phyloP scores from a whole-genome alignment of 108 stramenopile genomes.

The Fistulifera pelliculosa region DNA sequence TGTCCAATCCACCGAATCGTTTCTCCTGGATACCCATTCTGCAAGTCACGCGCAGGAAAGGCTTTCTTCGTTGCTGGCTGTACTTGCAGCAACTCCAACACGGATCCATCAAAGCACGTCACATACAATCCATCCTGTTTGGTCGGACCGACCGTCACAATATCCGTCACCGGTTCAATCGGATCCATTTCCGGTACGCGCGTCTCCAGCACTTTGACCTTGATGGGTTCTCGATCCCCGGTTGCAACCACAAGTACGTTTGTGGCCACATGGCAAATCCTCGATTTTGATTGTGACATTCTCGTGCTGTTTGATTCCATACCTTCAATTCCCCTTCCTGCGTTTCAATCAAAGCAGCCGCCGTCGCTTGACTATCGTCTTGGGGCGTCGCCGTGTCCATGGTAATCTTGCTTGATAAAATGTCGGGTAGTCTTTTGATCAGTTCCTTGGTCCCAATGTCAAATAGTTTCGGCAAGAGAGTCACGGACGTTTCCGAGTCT shows the following conservation, averaged over 20 bases:
- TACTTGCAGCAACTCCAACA: conserved; percentile 78
- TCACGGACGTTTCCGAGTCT: conserved; percentile 76
- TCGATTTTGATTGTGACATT: conserved; percentile 80
- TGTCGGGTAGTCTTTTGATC: conserved; percentile 63
- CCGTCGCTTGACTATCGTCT: conserved; percentile 67
- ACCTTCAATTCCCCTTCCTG: conserved; percentile 62
- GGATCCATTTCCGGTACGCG: conserved; percentile 42
- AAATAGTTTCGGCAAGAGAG: conserved; percentile 82
- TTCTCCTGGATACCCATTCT: conserved; percentile 62
- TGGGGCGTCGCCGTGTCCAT: conserved; percentile 77
- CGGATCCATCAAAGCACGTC: conserved; percentile 82
- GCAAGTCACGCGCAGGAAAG: conserved; percentile 89
- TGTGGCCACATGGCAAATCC: conserved; percentile 96
- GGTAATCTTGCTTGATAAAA: conserved; percentile 60
- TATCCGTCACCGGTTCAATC: conserved; percentile 19
- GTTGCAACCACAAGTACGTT: conserved; percentile 64
- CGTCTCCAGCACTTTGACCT: conserved; percentile 63
- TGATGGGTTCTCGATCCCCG: conserved; percentile 45
- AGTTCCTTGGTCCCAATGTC: conserved; percentile 76
- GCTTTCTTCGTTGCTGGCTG: conserved; percentile 87
- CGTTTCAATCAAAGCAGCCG: conserved; percentile 80
- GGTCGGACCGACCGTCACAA: conserved; percentile 54
- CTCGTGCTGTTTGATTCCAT: conserved; percentile 55
- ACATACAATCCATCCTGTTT: conserved; percentile 77
- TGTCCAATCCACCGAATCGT: conserved; percentile 1